These are phyloP conservation scores for Coccomyxa sp. DNA, from an alignment of 139 green algal species.

Conservation along the genomic window DNA sequence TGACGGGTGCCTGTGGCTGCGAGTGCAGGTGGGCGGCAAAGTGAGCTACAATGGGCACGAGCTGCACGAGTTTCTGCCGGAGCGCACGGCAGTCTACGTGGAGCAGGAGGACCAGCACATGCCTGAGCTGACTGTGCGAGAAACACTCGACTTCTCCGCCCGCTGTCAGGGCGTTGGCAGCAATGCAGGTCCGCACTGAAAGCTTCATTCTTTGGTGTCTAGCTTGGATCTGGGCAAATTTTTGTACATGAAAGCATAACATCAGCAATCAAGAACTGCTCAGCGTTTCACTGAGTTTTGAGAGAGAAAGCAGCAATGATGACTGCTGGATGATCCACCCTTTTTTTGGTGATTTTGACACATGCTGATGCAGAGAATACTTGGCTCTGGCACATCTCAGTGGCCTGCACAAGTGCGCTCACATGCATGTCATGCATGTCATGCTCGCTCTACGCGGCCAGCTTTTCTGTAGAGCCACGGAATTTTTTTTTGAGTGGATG, in stretches of 20 bases:
- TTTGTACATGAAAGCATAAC: not conserved
- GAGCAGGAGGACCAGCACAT: slow-evolving; percentile 49
- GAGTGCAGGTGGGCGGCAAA: slow-evolving; percentile 19
- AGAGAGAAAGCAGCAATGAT: not conserved
- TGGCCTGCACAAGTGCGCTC: not conserved
- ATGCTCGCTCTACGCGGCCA: too few species aligned
- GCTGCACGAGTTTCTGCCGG: slow-evolving; percentile 37
- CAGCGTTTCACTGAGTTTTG: not conserved
- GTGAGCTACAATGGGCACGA: slow-evolving; percentile 45
- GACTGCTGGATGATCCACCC: not conserved
- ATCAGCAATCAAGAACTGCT: not conserved
- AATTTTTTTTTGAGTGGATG: too few species aligned
- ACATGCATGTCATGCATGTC: not conserved
- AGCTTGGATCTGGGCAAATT: not conserved
- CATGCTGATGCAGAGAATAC: too few species aligned
- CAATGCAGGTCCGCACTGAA: slow-evolving; percentile 6
- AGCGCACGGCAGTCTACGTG: slow-evolving; percentile 43
- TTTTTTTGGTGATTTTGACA: too few species aligned
- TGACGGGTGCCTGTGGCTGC: too few species aligned
- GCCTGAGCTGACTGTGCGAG: slow-evolving; percentile 49
- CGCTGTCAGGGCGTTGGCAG: slow-evolving; percentile 24
- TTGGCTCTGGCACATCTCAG: too few species aligned
- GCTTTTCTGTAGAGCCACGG: not conserved
- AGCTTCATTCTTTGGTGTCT: not conserved
- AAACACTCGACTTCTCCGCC: slow-evolving; percentile 39